A percentile compares a stretch with the other conserved stretches of the same genome.
Evolutionary conservation across 139 green algal species (phyloP).

Genomic region (Edaphochlamys debaryana): DNA sequence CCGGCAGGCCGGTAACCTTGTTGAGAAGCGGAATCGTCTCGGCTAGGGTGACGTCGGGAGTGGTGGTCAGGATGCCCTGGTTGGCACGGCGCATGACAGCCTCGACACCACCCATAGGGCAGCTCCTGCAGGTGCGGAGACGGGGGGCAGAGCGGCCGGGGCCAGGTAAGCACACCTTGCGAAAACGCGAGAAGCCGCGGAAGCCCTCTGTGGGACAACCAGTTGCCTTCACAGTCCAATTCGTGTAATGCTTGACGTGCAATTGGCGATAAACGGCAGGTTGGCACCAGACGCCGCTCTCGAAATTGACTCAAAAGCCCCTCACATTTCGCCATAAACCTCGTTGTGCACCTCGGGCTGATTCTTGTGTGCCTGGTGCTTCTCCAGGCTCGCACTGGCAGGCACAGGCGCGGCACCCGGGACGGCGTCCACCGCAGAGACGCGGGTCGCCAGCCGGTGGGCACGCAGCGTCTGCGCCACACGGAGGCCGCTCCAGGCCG

Average conservation of each 20-base stretch:
- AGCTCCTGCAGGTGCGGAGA: background rate
- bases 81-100: constrained; percentile 50
- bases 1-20: constrained; percentile 66
- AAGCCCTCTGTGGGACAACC: no score
- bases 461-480: background rate
- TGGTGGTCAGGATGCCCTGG: constrained; percentile 44
- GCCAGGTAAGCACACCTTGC: no score
- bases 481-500: background rate
- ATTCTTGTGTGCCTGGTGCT: constrained; percentile 26
- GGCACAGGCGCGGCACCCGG: background rate
- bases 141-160: background rate
- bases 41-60: constrained; percentile 40
- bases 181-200: no score
- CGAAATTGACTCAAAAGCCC: no score
- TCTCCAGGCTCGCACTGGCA: background rate
- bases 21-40: constrained; percentile 49
- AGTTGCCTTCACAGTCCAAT: no score
- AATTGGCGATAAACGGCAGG: no score
- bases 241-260: no score
- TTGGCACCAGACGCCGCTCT: no score
- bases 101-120: constrained; percentile 40
- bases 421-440: background rate
- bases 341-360: constrained; percentile 19
- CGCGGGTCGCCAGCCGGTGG: background rate
- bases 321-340: constrained; percentile 27